These are phyloP conservation scores for Aristolochia fimbriata DNA, from an alignment of 164 flowering plant genomes.

Conservation along the genomic window DNA sequence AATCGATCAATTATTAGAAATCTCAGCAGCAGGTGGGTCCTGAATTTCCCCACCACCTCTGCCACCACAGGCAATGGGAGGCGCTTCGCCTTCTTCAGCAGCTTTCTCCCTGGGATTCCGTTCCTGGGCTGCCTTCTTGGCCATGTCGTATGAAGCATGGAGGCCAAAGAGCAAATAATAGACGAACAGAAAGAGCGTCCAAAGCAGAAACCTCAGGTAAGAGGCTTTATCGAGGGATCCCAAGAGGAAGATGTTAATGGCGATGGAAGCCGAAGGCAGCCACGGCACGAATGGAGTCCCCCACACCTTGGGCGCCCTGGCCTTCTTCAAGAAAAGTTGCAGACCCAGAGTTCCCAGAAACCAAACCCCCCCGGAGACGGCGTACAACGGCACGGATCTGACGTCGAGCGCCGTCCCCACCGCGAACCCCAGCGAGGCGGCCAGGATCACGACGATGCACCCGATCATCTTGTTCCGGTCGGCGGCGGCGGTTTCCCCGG, in stretches of 20 bases:
- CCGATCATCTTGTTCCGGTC: constrained; percentile 30
- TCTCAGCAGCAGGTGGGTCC: no score
- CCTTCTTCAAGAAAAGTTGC: constrained; percentile 23
- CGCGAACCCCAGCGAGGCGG: constrained; percentile 29
- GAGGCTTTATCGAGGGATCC: constrained; percentile 44
- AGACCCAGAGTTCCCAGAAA: constrained; percentile 32
- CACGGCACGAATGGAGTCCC: constrained; percentile 57
- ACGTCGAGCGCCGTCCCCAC: constrained; percentile 20
- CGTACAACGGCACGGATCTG: constrained; percentile 31
- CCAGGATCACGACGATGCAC: constrained; percentile 28
- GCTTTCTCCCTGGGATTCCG: background rate
- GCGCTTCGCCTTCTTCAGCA: constrained; percentile 1
- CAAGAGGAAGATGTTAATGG: constrained; percentile 45
- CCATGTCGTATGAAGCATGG: constrained; percentile 53
- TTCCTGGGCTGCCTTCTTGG: constrained; percentile 15
- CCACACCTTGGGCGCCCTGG: constrained; percentile 43
- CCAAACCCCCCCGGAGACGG: constrained; percentile 28
- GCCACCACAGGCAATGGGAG: no score
- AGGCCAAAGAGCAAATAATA: constrained; percentile 47
- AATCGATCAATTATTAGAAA: no score
- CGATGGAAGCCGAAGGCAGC: constrained; percentile 45
- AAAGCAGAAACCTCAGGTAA: constrained; percentile 35
- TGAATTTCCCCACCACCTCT: no score
- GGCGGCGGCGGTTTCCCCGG: constrained; percentile 21
- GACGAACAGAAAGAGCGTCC: constrained; percentile 30